Conservation (phyloP, 768 basidiomycete species). For the Mycena capillaripes region DNA sequence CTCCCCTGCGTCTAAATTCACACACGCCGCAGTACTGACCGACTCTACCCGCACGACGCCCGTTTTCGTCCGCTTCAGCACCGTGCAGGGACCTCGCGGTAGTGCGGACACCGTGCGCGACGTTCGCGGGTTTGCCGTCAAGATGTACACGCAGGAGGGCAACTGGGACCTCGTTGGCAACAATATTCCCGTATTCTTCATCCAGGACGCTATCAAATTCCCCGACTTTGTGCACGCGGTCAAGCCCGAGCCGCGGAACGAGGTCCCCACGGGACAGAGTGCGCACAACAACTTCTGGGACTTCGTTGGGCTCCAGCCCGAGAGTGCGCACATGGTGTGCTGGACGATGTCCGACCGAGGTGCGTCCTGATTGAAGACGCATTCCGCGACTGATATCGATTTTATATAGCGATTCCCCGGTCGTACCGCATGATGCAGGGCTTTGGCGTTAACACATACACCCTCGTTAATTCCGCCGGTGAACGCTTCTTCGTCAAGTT, state of each 20-base stretch:
- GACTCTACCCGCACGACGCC: slow-evolving; percentile 82
- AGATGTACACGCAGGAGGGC: slow-evolving; percentile 88
- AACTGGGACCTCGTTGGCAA: slow-evolving; percentile 93
- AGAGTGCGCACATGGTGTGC: slow-evolving; percentile 81
- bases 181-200: slow-evolving; percentile 86
- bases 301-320: slow-evolving; percentile 62
- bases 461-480: slow-evolving; percentile 75
- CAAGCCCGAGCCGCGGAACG: slow-evolving; percentile 89
- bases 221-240: slow-evolving; percentile 89
- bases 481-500: slow-evolving; percentile 90
- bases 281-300: slow-evolving; percentile 93
- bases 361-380: not conserved
- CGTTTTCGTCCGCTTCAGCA: slow-evolving; percentile 87
- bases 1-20: slow-evolving; percentile 74
- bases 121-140: slow-evolving; percentile 88
- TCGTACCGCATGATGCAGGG: slow-evolving; percentile 93
- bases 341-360: slow-evolving; percentile 90
- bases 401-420: slow-evolving; percentile 79
- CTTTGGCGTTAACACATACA: slow-evolving; percentile 89
- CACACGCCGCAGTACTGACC: slow-evolving; percentile 77
- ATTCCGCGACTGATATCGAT: too few relatives aligned
- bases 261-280: slow-evolving; percentile 78
- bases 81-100: slow-evolving; percentile 87
- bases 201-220: slow-evolving; percentile 88
- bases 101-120: slow-evolving; percentile 88